Conservation (phyloP, 1,284 basidiomycete genomes). For the Trametes versicolor region DNA sequence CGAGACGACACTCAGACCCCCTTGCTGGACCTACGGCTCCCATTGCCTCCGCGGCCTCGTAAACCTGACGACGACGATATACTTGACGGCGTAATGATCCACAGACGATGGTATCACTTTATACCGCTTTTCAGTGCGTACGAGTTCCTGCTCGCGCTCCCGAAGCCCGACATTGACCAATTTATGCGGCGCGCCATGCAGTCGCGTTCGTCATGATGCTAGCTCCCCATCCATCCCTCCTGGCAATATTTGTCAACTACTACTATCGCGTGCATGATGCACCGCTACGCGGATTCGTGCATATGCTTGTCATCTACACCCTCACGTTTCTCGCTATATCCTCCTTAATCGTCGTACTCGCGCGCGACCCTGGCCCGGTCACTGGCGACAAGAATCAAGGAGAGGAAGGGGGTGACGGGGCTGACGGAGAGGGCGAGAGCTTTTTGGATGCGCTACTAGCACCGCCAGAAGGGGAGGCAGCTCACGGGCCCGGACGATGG, state of each 20-base stretch:
- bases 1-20: slow-evolving; percentile 24
- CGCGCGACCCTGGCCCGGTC: slow-evolving; percentile 79
- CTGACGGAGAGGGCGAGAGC: slow-evolving; percentile 55
- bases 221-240: slow-evolving; percentile 76
- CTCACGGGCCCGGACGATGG: slow-evolving; percentile 66
- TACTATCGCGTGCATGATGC: slow-evolving; percentile 64
- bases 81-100: slow-evolving; percentile 52
- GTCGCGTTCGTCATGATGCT: slow-evolving; percentile 68
- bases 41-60: slow-evolving; percentile 29
- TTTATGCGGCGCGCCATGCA: slow-evolving; percentile 37
- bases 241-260: slow-evolving; percentile 72
- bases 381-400: slow-evolving; percentile 39
- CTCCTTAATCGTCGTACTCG: slow-evolving; percentile 76
- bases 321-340: slow-evolving; percentile 74
- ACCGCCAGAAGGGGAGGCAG: slow-evolving; percentile 57
- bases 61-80: slow-evolving; percentile 40
- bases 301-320: slow-evolving; percentile 65
- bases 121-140: slow-evolving; percentile 63
- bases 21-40: slow-evolving; percentile 29
- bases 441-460: slow-evolving; percentile 69
- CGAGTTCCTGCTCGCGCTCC: not conserved
- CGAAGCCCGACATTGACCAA: slow-evolving; percentile 1
- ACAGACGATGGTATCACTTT: slow-evolving; percentile 67
- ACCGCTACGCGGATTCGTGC: slow-evolving; percentile 56
- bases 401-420: slow-evolving; percentile 41